Evolutionary conservation across 331 rosid species (phyloP).

Genomic region (Saraca asoca): DNA sequence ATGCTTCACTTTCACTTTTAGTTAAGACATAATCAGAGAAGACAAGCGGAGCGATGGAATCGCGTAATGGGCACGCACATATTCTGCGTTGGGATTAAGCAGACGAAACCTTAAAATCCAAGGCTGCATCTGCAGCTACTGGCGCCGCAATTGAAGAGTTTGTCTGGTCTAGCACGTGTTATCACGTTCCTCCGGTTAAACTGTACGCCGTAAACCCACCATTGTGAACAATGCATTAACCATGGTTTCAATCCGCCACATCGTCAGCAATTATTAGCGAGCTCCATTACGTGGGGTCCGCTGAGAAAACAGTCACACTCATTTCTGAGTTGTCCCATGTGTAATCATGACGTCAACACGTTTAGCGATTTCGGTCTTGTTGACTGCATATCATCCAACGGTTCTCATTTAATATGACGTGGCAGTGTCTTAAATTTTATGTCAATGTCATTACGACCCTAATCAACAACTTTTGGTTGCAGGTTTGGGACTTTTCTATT

Average conservation of each 20-base stretch:
- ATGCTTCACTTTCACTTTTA: too few relatives aligned
- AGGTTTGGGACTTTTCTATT: background rate
- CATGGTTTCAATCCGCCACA: constrained; percentile 28
- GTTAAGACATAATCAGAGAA: too few relatives aligned
- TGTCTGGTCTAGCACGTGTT: constrained; percentile 43
- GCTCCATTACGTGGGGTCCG: constrained; percentile 12
- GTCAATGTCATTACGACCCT: background rate
- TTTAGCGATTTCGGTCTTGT: background rate
- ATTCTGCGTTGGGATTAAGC: background rate
- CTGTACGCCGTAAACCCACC: constrained; percentile 40
- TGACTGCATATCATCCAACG: constrained; percentile 19
- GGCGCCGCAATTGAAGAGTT: constrained; percentile 62
- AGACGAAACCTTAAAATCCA: constrained; percentile 18
- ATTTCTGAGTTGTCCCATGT: background rate
- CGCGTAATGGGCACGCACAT: too few relatives aligned
- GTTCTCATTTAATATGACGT: background rate
- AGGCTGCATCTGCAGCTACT: constrained; percentile 21
- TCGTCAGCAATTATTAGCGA: constrained; percentile 15
- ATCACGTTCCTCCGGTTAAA: constrained; percentile 26
- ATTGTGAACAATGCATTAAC: constrained; percentile 12
- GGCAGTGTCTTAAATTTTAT: too few relatives aligned
- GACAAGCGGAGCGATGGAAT: too few relatives aligned
- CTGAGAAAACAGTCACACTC: constrained; percentile 13
- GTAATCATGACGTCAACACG: constrained; percentile 39
- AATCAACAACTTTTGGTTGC: background rate